A percentile compares a stretch with the other conserved stretches of the same genome.
Conservation (phyloP, 1,139 yeast species). For the Arxiozyma slooffiae region DNA sequence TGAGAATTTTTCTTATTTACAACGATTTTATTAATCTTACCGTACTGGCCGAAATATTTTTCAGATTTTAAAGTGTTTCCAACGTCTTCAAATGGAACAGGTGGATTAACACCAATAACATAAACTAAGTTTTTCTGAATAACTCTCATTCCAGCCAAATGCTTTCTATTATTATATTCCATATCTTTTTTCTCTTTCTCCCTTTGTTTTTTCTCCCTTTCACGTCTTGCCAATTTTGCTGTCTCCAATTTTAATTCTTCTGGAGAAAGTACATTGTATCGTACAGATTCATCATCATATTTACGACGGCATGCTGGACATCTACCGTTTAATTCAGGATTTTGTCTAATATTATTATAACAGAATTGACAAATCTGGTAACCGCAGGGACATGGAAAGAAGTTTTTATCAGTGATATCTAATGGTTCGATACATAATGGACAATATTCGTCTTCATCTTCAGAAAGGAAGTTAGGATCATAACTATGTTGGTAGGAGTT, state of each 20-base stretch:
- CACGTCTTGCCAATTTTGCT: slow-evolving; percentile 68
- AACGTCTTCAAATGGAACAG: slow-evolving; percentile 73
- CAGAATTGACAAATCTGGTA: slow-evolving; percentile 98
- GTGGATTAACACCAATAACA: slow-evolving; percentile 92
- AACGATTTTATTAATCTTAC: slow-evolving; percentile 88
- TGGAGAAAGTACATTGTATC: slow-evolving; percentile 69
- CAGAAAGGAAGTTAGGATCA: slow-evolving; percentile 28
- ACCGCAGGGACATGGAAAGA: slow-evolving; percentile 98
- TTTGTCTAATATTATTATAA: slow-evolving; percentile 89
- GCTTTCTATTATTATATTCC: slow-evolving; percentile 82
- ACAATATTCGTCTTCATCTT: slow-evolving; percentile 36
- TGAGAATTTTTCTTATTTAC: slow-evolving; percentile 69
- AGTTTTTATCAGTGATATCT: slow-evolving; percentile 92
- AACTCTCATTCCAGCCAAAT: slow-evolving; percentile 92
- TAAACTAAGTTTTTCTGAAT: slow-evolving; percentile 95
- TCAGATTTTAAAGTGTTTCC: slow-evolving; percentile 79
- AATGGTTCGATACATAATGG: slow-evolving; percentile 96
- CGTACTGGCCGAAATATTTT: slow-evolving; percentile 95
- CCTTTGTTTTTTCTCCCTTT: slow-evolving; percentile 74
- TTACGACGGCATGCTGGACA: slow-evolving; percentile 97
- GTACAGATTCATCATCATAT: slow-evolving; percentile 88
- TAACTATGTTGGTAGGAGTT: slow-evolving; percentile 13
- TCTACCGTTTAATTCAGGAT: slow-evolving; percentile 88
- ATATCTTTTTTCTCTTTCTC: slow-evolving; percentile 90
- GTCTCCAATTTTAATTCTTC: slow-evolving; percentile 80